Conservation (phyloP, 1,284 basidiomycete genomes). For the Pterulicium gracile region DNA sequence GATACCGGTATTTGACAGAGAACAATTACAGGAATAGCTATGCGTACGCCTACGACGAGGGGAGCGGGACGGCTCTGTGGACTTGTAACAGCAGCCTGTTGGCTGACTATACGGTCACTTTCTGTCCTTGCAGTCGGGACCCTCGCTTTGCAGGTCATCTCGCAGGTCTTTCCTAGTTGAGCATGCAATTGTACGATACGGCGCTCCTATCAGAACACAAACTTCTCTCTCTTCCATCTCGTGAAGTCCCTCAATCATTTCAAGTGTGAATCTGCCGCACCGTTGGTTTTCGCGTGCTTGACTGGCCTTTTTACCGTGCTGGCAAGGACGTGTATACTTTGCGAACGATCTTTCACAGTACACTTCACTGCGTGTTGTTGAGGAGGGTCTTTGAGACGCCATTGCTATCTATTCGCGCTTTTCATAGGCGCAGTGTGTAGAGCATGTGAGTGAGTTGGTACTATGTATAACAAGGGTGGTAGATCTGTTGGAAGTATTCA, state of each 20-base stretch:
- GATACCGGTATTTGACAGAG: constrained; percentile 17
- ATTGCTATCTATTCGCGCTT: too few species aligned
- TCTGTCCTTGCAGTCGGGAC: constrained; percentile 23
- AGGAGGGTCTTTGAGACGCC: too few species aligned
- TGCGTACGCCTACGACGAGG: constrained; percentile 36
- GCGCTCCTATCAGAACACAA: background rate
- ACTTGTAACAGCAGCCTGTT: constrained; percentile 19
- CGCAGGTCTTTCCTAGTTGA: background rate
- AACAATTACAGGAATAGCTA: constrained; percentile 29
- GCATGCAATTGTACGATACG: background rate
- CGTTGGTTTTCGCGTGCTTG: too few species aligned
- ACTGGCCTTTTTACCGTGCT: too few species aligned
- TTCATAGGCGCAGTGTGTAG: too few species aligned
- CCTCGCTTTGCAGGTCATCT: background rate
- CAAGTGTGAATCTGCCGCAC: too few species aligned
- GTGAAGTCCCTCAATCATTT: too few species aligned
- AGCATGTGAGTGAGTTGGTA: too few species aligned
- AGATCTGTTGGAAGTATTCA: background rate
- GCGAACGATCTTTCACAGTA: too few species aligned
- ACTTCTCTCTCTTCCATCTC: too few species aligned
- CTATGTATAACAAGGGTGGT: background rate
- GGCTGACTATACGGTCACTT: constrained; percentile 28
- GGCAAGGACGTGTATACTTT: too few species aligned
- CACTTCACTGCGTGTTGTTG: too few species aligned
- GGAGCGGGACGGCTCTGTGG: constrained; percentile 27